Conservation (phyloP, 495 filamentous ascomycete genomes). For the Saxophila tyrrhenica region DNA sequence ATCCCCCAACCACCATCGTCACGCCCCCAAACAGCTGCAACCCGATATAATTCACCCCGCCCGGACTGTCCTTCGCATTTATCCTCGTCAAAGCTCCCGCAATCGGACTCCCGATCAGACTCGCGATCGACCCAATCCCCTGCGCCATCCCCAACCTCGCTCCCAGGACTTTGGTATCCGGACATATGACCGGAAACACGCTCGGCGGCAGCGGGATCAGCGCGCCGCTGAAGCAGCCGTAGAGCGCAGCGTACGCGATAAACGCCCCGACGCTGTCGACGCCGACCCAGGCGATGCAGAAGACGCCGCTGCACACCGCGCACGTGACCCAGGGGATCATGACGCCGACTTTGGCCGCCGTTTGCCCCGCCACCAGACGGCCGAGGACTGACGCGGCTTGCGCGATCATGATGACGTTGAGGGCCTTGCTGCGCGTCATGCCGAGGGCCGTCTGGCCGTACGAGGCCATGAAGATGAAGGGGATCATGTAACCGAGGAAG, state of each 20-base stretch:
- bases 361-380: constrained; percentile 53
- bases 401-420: constrained; percentile 60
- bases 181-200: constrained; percentile 49
- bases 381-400: constrained; percentile 59
- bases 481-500: constrained; percentile 21
- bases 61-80: constrained; percentile 28
- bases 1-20: constrained; percentile 13
- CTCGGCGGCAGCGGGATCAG: constrained; percentile 58
- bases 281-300: constrained; percentile 52
- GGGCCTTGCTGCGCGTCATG: constrained; percentile 41
- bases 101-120: constrained; percentile 63
- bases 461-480: constrained; percentile 26
- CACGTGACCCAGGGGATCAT: constrained; percentile 51
- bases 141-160: constrained; percentile 73
- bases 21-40: constrained; percentile 17
- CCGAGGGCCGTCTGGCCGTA: constrained; percentile 48
- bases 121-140: constrained; percentile 60
- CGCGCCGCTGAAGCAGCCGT: constrained; percentile 51
- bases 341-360: constrained; percentile 53
- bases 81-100: constrained; percentile 49
- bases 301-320: constrained; percentile 38
- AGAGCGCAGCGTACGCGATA: constrained; percentile 50
- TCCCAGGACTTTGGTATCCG: constrained; percentile 56
- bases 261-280: constrained; percentile 40
- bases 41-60: constrained; percentile 2